phyloP scores from a whole-genome alignment of 1,139 yeast genomes.

The Pneumocystis jirovecii region DNA sequence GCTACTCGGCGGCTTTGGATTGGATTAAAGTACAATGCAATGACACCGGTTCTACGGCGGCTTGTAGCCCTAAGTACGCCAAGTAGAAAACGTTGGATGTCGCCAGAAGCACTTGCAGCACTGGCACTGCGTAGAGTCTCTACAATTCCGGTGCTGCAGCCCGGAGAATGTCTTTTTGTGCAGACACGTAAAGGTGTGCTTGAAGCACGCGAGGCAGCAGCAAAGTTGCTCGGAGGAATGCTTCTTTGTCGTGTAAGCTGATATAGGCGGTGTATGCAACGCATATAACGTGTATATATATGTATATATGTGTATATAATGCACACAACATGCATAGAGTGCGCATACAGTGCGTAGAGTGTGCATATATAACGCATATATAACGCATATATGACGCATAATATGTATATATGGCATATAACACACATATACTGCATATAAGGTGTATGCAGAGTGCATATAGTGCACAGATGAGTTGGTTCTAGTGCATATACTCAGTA shows the following conservation, averaged over 20 bases:
- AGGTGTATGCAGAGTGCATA: too few relatives aligned
- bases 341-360: too few relatives aligned
- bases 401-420: too few relatives aligned
- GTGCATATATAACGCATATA: too few relatives aligned
- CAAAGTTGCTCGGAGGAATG: slow-evolving; percentile 57
- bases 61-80: slow-evolving; percentile 74
- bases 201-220: slow-evolving; percentile 75
- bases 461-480: too few relatives aligned
- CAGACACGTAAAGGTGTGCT: slow-evolving; percentile 41
- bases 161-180: slow-evolving; percentile 77
- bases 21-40: slow-evolving; percentile 73
- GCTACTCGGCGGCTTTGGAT: slow-evolving; percentile 83
- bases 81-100: slow-evolving; percentile 54
- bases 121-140: slow-evolving; percentile 69
- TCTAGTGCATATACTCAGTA: too few relatives aligned
- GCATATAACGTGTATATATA: too few relatives aligned
- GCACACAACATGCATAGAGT: too few relatives aligned
- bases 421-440: too few relatives aligned
- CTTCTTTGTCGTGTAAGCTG: slow-evolving; percentile 55
- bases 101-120: slow-evolving; percentile 48
- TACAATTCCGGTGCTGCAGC: slow-evolving; percentile 58
- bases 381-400: too few relatives aligned
- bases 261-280: background rate
- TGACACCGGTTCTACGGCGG: slow-evolving; percentile 57
- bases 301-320: too few relatives aligned